Base-by-base conservation (phyloP, 164 flowering plant genomes). In the Stephania japonica region DNA sequence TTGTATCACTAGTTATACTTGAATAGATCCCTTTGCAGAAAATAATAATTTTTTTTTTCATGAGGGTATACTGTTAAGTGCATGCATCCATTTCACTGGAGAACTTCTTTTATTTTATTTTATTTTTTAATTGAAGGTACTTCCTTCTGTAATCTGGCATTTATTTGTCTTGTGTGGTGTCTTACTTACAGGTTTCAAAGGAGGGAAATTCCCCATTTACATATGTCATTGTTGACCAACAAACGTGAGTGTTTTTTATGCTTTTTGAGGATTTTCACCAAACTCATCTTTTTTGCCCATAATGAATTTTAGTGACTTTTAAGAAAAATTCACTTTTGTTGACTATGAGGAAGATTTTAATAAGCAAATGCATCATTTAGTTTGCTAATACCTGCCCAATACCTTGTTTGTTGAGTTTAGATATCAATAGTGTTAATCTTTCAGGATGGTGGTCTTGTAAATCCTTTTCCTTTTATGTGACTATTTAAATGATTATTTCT, bases 121-220 rank as follows among this genome's bases (percentile, higher is more conserved):
- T 43, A 5, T 5, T 44, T 44, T 44, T 44, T 44, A 44, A 13
- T 44, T 44, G 10, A 44, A 8, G 1, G 12, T 8, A 1, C 14
- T 44, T 44, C 50, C 50, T 13, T 8, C 4, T 50, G n/a, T 50
- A 6, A 4, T 50, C 3, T 50, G 56, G 18, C 61, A 12, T 53
- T 53, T 53, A 53, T 13, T 13, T 53, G 12, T 53, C 18, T 62
- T 41, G 25, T 21, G 62, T 64, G 27, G 9, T 77, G 16, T 76
- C 56, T 79, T 77, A 49, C 69, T 73, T 78, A 67, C 89, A 93
- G 98, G 92, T 91, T 69, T 84, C 98, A 16, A 65, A 86, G 78
- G 90, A 76, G 65, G 98, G 98, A 19, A 91, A 85, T 83, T 89
- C 98, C 64, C 90, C 94, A 47, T 92, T 94, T 77, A 85, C 94